A percentile compares a stretch with the other conserved stretches of the same genome.
Conservation (phyloP, 352 stramenopile genomes). For the Phytophthora ohioensis region DNA sequence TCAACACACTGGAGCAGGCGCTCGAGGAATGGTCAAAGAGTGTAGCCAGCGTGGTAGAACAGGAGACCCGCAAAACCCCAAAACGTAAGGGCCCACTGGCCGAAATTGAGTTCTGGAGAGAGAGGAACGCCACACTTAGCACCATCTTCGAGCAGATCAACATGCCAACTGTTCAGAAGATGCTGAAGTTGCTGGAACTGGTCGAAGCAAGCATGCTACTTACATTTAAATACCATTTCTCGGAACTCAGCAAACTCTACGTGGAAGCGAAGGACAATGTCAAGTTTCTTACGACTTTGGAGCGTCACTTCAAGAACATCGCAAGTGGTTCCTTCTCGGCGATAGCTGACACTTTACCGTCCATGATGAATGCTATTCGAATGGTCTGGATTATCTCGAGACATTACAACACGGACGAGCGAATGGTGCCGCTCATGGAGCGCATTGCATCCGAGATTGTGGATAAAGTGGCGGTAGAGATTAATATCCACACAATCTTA, state of each 20-base stretch:
- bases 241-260: constrained; percentile 95
- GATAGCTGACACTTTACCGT: constrained; percentile 94
- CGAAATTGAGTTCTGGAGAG: constrained; percentile 97
- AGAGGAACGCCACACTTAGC: constrained; percentile 94
- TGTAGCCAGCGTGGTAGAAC: constrained; percentile 90
- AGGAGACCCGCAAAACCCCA: constrained; percentile 88
- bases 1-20: constrained; percentile 90
- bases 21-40: constrained; percentile 95
- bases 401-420: constrained; percentile 98
- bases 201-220: constrained; percentile 92
- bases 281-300: constrained; percentile 96
- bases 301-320: constrained; percentile 97
- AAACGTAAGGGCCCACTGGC: constrained; percentile 92
- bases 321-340: constrained; percentile 89
- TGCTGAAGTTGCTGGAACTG: constrained; percentile 94
- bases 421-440: constrained; percentile 97
- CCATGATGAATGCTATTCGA: constrained; percentile 97
- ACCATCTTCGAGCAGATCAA: constrained; percentile 97
- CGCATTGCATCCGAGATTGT: constrained; percentile 95
- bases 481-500: constrained; percentile 94
- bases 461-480: constrained; percentile 92
- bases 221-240: constrained; percentile 96
- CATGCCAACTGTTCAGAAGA: constrained; percentile 95
- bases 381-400: constrained; percentile 98
- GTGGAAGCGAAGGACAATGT: constrained; percentile 97